Percentiles rank a stretch among this genome's conserved stretches.
These are phyloP conservation scores for Taphrina pruni DNA, from an alignment of 1,139 yeast species.

Conservation along the genomic window DNA sequence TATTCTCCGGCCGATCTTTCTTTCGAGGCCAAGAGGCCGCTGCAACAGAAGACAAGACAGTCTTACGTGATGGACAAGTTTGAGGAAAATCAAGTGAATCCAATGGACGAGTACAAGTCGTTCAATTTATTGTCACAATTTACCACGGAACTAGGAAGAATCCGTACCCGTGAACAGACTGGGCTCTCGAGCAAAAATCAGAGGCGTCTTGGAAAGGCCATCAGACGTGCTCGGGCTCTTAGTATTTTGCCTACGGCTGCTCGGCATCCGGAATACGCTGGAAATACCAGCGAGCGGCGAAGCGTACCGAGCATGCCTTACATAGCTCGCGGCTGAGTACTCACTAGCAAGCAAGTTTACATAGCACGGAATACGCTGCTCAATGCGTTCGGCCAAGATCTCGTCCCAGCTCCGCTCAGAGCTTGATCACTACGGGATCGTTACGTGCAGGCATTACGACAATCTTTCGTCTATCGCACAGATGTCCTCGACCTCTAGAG, in stretches of 20 bases:
- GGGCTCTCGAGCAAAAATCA: slow-evolving; percentile 41
- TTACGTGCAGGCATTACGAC: no score
- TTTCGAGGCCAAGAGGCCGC: slow-evolving; percentile 34
- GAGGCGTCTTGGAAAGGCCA: slow-evolving; percentile 31
- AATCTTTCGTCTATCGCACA: no score
- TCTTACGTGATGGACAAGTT: slow-evolving; percentile 15
- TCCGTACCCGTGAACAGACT: slow-evolving; percentile 42
- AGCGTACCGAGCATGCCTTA: neutral
- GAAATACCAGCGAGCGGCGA: neutral
- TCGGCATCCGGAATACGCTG: slow-evolving; percentile 20
- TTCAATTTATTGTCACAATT: slow-evolving; percentile 36
- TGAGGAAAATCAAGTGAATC: slow-evolving; percentile 15
- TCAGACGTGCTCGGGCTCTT: slow-evolving; percentile 67
- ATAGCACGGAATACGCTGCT: no score
- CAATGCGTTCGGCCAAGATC: no score
- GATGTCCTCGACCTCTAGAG: no score
- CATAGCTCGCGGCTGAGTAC: slow-evolving; percentile 5
- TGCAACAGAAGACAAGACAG: slow-evolving; percentile 15
- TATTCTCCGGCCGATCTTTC: slow-evolving; percentile 30
- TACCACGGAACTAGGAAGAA: slow-evolving; percentile 44
- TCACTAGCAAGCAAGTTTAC: no score
- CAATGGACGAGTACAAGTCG: slow-evolving; percentile 36
- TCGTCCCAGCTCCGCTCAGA: no score
- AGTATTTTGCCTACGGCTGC: slow-evolving; percentile 64
- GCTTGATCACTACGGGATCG: no score